These are phyloP conservation scores for Monilinia vaccinii-corymbosi DNA, from an alignment of 2,329 filamentous ascomycete species.

Conservation along the genomic window DNA sequence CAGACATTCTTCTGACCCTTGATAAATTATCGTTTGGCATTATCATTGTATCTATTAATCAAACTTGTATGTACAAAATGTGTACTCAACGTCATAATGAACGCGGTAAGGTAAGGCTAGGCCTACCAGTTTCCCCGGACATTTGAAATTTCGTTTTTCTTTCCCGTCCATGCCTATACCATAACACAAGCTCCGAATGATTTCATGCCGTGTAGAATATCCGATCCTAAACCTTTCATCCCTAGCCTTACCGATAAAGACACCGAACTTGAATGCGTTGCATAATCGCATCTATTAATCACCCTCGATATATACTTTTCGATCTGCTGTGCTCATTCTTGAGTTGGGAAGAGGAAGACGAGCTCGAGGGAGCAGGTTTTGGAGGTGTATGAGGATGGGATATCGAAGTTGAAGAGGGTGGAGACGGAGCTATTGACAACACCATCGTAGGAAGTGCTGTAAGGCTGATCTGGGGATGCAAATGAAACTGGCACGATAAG, in stretches of 20 bases:
- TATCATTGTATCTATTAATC: background rate
- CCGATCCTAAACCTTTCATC: background rate
- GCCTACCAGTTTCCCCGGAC: too few relatives aligned
- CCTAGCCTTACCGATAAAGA: background rate
- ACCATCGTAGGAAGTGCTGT: slow-evolving; percentile 47
- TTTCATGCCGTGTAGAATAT: background rate
- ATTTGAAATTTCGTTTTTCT: background rate
- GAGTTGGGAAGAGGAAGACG: slow-evolving; percentile 54
- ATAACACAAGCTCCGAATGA: background rate
- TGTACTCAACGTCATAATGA: background rate
- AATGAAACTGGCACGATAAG: slow-evolving; percentile 53
- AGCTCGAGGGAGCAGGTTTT: slow-evolving; percentile 49
- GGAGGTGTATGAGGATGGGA: slow-evolving; percentile 39
- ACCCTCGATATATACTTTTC: background rate
- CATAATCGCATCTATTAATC: background rate
- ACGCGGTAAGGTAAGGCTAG: background rate
- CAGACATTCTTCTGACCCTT: rapidly evolving
- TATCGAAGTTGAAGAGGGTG: slow-evolving; percentile 62
- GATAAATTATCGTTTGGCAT: background rate
- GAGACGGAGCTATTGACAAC: slow-evolving; percentile 43
- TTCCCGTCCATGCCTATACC: background rate
- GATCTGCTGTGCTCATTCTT: slow-evolving; percentile 19
- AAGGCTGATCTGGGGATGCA: slow-evolving; percentile 39
- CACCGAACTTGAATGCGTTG: background rate
- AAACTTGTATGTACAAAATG: background rate